Base-by-base conservation (phyloP, 257 asterid species). In the Solanum dulcamara region DNA sequence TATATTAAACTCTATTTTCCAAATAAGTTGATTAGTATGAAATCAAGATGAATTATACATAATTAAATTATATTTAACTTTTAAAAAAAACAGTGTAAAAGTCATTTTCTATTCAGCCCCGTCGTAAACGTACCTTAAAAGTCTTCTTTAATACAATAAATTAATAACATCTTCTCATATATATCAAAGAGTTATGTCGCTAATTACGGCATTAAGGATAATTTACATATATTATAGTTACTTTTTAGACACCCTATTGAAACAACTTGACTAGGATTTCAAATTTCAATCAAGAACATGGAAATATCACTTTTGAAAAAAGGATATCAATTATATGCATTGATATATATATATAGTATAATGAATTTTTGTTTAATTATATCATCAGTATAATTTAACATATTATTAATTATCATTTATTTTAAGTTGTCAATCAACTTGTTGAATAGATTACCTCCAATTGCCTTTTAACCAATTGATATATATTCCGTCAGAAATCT, bases 151-250 rank as follows among this genome's bases (percentile, higher is more conserved):
- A 50, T 24, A 32, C 42, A 26, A 22, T n/a, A 57, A 81, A 86
- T 33, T 87, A 89, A 74, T 75, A 77, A 26, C 40, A 77, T 12
- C 13, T n/a, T 44, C n/a, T 44, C 18, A 46, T 46, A 32, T 10
- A 13, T 81, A 84, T 75, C 89, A 89, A 87, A 77, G 38, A 62
- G 26, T 48, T 32, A 77, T 84, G 90, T 88, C 91, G 87, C 55
- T 85, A 86, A 90, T 90, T 85, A 89, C 89, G 90, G 90, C 93
- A 88, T 84, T 79, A 81, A 68, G 82, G 80, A 83, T 84, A 85
- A 85, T 46, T 84, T 86, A 86, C 90, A 85, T 86, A 87, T 84
- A 83, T 88, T 48, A 60, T 64, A 33, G 3, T 38, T 75, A 35
- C 60, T 44, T 42, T 44, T 51, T 30, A 20, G 83, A 67, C 86